Evolutionary conservation across 148 eudicot species (phyloP), one percentile per base, ranked within the genome.

Genomic region (Tetragonia tetragonoides): DNA sequence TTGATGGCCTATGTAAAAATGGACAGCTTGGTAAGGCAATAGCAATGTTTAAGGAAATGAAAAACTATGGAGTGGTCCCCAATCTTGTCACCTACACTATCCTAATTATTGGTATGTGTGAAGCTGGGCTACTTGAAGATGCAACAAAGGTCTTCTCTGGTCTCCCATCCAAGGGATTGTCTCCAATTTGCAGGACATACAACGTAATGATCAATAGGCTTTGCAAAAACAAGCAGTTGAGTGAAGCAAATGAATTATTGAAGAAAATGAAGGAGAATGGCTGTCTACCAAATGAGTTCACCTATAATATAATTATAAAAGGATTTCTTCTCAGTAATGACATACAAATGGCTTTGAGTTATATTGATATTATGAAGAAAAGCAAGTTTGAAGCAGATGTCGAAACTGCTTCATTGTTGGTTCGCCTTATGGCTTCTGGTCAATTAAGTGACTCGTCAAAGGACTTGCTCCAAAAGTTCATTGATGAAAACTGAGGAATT

Each of bases 31-130:
- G 66, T 6, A 73, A 77, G 51, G 79, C 79, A 1, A 3, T 77
- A 38, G 18, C 65, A 17, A 28, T 77, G 49, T 68, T 51, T 17
- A 14, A 54, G 8, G 51, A 77, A 5, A 18, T 77, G 59, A 38
- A 77, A 49, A 49, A 49, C 16, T 24, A 46, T 23, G 57, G 70
- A 46, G 34, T 75, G n/a, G 16, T 49, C 17, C 70, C 73, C 38
- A 14, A 77, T 77, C 20, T 66, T 38, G 5, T 34, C 53, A 23
- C 12, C 24, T 77, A 53, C 39, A 68, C 17, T 77, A 68, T 67
- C 23, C 63, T 77, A 3, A 77, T 77, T 77, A 66, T 53, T 53
- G 79, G 79, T 17, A 18, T 77, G 79, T 67, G 79, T 69, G 49
- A 77, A 57, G 66, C 72, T 54, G 79, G 51, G 18, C 20, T 21